Base-by-base conservation (phyloP, 2,329 filamentous ascomycete species). In the Pseudogymnoascus sp. region DNA sequence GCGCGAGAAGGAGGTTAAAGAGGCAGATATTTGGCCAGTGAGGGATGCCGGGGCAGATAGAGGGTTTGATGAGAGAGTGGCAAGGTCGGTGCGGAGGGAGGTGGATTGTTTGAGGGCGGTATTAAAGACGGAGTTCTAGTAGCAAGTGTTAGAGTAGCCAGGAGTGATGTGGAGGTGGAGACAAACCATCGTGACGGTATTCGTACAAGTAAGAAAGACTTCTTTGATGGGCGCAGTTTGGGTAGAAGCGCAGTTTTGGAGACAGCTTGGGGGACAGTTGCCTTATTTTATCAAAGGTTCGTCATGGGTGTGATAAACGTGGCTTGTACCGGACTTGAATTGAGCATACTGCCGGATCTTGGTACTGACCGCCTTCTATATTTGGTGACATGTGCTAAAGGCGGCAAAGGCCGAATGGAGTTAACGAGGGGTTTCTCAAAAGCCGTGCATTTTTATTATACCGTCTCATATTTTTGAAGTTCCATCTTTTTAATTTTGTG, bases 41-140 rank as follows among this genome's bases (percentile, higher is more conserved):
- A 89, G 79, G 60, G 84, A 84, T 55, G 83, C 80, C 41, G 85
- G 86, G 58, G 81, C 80, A 60, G 82, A 81, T 30, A 79, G 75
- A 2, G 80, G 79, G 7, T 80, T 78, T 64, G 85, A 80, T 63
- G 87, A 81, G 70, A 92, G 87, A 55, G 82, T 80, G 69, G 89
- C 85, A 66, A 95, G 84, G 71, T 94, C 90, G 72, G 83, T 84
- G 69, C 89, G 88, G 68, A 95, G 85, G 49, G 89, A 84, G 69
- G 89, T 90, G 68, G 88, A 91, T 78, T 95, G 91, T 77, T 91
- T 91, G 61, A 94, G 80, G 61, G 90, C 90, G 63, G 89, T 89
- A 74, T 95, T 95, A 79, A 93, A 95, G 60, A 91, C 82, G 49
- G 89, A 87, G 71, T 92, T 93, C 90, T 91, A 65, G 52, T 41